A percentile compares a stretch with the other conserved stretches of the same genome.
Conservation (phyloP, 108 stramenopile genomes). For the Epithemia pelagica region DNA sequence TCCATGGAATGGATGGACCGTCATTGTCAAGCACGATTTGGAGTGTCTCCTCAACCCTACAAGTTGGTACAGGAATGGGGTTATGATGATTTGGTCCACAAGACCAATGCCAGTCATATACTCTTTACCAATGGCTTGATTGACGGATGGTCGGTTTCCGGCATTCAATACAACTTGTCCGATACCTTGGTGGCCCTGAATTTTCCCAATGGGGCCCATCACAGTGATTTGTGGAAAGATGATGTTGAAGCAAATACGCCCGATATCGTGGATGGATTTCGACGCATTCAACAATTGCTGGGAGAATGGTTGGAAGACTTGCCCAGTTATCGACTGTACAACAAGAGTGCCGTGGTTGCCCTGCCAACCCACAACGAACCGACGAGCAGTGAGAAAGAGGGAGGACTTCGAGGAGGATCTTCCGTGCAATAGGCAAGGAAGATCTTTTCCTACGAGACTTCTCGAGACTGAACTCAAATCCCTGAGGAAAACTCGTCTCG, state of each 20-base stretch:
- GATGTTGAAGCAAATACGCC: neutral
- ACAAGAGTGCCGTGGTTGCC: neutral
- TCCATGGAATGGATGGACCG: constrained; percentile 39
- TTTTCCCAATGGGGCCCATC: constrained; percentile 83
- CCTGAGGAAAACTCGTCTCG: too few species aligned
- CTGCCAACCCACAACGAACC: too few species aligned
- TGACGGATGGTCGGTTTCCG: constrained; percentile 51
- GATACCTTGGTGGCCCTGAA: constrained; percentile 56
- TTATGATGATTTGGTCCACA: constrained; percentile 52
- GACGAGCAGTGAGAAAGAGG: too few species aligned
- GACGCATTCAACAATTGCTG: neutral
- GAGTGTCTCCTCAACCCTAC: constrained; percentile 51
- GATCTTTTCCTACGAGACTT: too few species aligned
- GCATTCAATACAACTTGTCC: constrained; percentile 32
- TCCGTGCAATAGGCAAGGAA: too few species aligned
- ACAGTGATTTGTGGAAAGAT: constrained; percentile 37
- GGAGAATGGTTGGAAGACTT: neutral
- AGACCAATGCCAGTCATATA: constrained; percentile 39
- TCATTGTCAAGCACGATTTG: constrained; percentile 61
- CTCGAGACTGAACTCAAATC: too few species aligned
- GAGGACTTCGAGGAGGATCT: too few species aligned
- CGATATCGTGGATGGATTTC: constrained; percentile 1
- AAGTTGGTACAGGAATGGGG: constrained; percentile 38
- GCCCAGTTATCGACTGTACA: neutral
- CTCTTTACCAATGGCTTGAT: constrained; percentile 81